Percentiles rank a stretch among this genome's conserved stretches.
Conservation (phyloP, 331 rosid species). For the Dryas integrifolia region DNA sequence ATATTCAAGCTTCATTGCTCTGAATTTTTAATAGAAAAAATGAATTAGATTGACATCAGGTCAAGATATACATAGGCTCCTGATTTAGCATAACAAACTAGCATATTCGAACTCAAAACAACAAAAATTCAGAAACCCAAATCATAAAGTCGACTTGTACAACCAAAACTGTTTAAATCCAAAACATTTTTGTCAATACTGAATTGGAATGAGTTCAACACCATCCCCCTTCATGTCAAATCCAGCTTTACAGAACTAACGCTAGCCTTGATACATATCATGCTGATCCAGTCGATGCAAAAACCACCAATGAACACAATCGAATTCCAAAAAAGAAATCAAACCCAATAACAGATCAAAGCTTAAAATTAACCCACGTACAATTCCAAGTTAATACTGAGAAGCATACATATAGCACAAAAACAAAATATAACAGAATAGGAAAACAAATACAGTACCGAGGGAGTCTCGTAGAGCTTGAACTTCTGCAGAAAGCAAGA, state of each 20-base stretch:
- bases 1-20: neutral
- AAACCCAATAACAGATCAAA: conserved; percentile 2
- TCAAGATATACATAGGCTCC: neutral
- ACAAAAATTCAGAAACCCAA: neutral
- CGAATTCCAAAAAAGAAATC: neutral
- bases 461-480: conserved; percentile 90
- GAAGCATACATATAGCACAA: neutral
- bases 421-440: neutral
- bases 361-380: neutral
- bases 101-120: conserved; percentile 2
- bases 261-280: neutral
- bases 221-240: conserved; percentile 6
- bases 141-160: conserved; percentile 15
- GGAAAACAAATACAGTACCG: conserved; percentile 55
- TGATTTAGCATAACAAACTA: neutral
- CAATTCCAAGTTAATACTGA: too few species aligned
- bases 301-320: neutral
- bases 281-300: conserved; percentile 9
- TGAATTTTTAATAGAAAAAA: neutral
- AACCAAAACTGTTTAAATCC: conserved; percentile 10
- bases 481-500: conserved; percentile 75
- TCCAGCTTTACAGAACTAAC: conserved; percentile 2
- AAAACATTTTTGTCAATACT: neutral
- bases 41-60: conserved; percentile 2
- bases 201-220: neutral